These are phyloP conservation scores for Ascomycota sp. DNA, from an alignment of 2,329 filamentous ascomycete genomes.

Conservation along the genomic window DNA sequence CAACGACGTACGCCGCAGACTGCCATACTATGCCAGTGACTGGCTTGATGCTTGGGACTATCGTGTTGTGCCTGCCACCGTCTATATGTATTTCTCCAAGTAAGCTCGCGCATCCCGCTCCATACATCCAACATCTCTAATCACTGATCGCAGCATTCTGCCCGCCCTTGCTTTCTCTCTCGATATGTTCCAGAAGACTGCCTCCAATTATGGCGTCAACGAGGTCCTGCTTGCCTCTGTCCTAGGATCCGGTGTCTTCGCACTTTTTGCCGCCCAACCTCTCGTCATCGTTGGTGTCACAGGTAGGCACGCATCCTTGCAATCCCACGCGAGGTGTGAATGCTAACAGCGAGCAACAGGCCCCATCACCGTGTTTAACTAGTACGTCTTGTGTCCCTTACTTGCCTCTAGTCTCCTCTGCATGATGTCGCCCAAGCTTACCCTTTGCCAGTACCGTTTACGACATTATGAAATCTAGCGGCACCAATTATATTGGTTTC, in stretches of 20 bases:
- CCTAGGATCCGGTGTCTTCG: conserved; percentile 60
- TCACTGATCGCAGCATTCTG: conserved; percentile 37
- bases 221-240: conserved; percentile 76
- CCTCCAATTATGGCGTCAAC: conserved; percentile 70
- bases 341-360: conserved; percentile 15
- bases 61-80: conserved; percentile 61
- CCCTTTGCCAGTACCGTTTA: conserved; percentile 45
- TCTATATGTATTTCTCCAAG: conserved; percentile 95
- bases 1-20: conserved; percentile 50
- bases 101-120: conserved; percentile 16
- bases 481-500: conserved; percentile 66
- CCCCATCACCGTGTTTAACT: conserved; percentile 88
- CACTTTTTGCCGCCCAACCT: conserved; percentile 59
- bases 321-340: conserved; percentile 1
- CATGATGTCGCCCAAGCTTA: not conserved
- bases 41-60: conserved; percentile 82
- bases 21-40: conserved; percentile 60
- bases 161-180: conserved; percentile 74
- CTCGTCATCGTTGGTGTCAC: conserved; percentile 81
- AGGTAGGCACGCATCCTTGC: conserved; percentile 17
- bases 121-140: not conserved
- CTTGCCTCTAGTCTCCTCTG: not conserved
- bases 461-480: conserved; percentile 58
- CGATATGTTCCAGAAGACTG: conserved; percentile 80
- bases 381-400: conserved; percentile 22